Evolutionary conservation across 148 eudicot species (phyloP), one percentile per base, ranked within the genome.

Genomic region (Arctostaphylos glauca): DNA sequence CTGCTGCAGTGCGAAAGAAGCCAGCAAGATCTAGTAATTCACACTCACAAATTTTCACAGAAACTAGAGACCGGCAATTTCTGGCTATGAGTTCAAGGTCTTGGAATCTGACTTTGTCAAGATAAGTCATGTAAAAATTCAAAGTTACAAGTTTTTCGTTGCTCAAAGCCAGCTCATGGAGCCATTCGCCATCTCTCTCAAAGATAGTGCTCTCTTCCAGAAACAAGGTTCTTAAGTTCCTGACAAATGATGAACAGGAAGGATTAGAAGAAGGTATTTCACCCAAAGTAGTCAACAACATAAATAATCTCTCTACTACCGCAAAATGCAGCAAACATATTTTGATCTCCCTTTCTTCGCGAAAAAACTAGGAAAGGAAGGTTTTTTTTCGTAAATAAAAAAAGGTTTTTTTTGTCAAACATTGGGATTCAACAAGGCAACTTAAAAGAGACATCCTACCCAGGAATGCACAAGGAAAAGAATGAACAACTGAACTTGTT

Each of bases 51-150:
- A 92, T 89, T 84, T 95, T 95, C 83, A 92, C 86, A 0, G 94
- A 92, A 52, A 85, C 87, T 68, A 95, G 83, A 80, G 93, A 82
- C 6, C 66, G 90, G 86, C 98, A 95, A 77, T 85, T 92, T 83
- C 64, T 84, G 78, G 93, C 98, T 70, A 95, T 89, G 72, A 89
- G 85, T 81, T 89, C 92, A 67, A 95, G 96, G 84, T 95, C 96
- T 83, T 84, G 81, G 64, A 84, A 82, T 4, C 62, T 78, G 54
- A 94, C 85, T 76, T 88, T 31, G 71, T 70, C 82, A 80, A 95
- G 85, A 74, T 92, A 86, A 21, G 95, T 92, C 98, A 91, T 78
- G 86, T 94, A 94, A 84, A 95, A 92, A 83, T 91, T 95, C 83
- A 95, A 85, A 48, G 84, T 85, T 83, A 91, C 93, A 56, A 95